Percentiles rank a stretch among this genome's conserved stretches.
phyloP scores from a whole-genome alignment of 164 flowering plant species.

The Vitis cinerea region DNA sequence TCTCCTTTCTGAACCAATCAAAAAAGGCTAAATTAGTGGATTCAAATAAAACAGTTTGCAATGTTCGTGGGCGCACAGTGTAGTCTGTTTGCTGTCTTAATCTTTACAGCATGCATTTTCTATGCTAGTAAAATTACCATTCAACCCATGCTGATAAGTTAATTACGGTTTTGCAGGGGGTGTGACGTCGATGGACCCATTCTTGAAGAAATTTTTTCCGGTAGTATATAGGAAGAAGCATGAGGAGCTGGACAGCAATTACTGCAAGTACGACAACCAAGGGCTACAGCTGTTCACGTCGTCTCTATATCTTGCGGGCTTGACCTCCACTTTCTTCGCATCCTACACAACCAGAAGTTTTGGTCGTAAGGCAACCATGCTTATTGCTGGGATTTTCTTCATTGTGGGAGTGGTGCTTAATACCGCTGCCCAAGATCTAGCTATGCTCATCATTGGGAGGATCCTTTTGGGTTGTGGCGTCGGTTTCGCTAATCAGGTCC shows the following conservation, averaged over 20 bases:
- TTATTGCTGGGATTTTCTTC: conserved; percentile 83
- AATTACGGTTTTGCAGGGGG: conserved; percentile 55
- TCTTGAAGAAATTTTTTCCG: conserved; percentile 83
- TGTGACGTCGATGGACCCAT: conserved; percentile 77
- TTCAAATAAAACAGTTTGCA: too few relatives aligned
- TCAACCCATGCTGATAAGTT: not conserved
- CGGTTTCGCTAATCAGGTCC: conserved; percentile 94
- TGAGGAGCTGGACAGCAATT: conserved; percentile 54
- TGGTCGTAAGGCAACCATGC: conserved; percentile 74
- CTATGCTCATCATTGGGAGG: conserved; percentile 89
- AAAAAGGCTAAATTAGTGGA: too few relatives aligned
- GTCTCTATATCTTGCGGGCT: conserved; percentile 81
- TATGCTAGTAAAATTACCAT: not conserved
- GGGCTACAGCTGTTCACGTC: conserved; percentile 89
- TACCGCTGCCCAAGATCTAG: conserved; percentile 70
- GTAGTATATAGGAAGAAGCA: conserved; percentile 44
- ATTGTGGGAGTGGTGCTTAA: conserved; percentile 61
- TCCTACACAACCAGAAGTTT: conserved; percentile 79
- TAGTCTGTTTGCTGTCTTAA: too few relatives aligned
- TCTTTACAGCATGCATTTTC: too few relatives aligned
- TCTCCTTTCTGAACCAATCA: too few relatives aligned
- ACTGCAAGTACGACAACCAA: conserved; percentile 92
- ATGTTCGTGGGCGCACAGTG: too few relatives aligned
- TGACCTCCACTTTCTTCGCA: conserved; percentile 79
- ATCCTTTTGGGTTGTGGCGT: conserved; percentile 94